Evolutionary conservation across 2,329 filamentous ascomycete species (phyloP), one percentile per base, ranked within the genome.

Genomic region (Colletotrichum sp.): DNA sequence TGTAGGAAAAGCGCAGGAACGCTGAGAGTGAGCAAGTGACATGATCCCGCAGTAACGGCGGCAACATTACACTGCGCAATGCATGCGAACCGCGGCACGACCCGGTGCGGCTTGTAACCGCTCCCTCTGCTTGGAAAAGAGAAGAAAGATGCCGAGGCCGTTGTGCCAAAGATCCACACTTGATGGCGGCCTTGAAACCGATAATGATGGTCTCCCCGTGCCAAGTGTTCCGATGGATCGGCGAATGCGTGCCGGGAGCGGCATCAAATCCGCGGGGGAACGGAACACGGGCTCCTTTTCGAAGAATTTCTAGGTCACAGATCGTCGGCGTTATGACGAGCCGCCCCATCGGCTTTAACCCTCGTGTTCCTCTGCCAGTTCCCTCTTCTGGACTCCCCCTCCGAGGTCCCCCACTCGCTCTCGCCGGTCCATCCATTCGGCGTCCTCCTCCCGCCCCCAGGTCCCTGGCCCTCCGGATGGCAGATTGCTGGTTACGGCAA

Each of bases 261-360:
- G 69, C 55, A 72, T 13, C 72, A 52, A 52, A 62, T 56, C 30
- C 52, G 55, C 55, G 72, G 69, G 52, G 30, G 26, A 24, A 26
- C 62, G 30, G 26, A 24, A 26, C 62, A 48, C 38, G 36, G 62
- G 28, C 36, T 52, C 34, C n/a, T 60, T 68, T 71, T 66, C 61
- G 62, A 58, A 36, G 48, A 67, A 38, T 70, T 70, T 60, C 62
- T 5, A 60, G 8, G 16, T 9, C 61, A 32, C 12, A 34, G 52
- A 68, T 43, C 67, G 38, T 72, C 72, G 72, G 72, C 72, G 72
- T 66, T 74, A 71, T 61, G 61, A 66, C 28, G 61, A 55, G 7
- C 24, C 9, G 72, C 8, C 52, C 72, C 52, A 71, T 75, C 72
- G 72, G 72, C 34, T 24, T 71, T 75, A 72, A 72, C 3, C 18